Evolutionary conservation across 164 flowering plant species (phyloP).

Genomic region (Litsea cubeba): DNA sequence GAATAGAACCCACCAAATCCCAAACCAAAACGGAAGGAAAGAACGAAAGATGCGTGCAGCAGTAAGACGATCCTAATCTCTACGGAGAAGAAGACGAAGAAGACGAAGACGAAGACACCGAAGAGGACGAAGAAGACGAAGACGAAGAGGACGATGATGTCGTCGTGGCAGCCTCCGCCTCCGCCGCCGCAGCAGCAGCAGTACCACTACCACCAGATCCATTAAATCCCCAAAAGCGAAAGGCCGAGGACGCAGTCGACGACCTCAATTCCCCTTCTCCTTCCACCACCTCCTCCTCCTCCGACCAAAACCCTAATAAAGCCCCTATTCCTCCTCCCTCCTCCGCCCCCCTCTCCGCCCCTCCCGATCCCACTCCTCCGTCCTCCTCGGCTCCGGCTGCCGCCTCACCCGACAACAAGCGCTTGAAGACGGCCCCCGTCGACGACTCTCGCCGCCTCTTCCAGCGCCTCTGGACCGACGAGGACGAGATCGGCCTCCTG

Average conservation of each 20-base stretch:
- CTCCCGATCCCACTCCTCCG: conserved; percentile 10
- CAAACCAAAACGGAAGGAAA: neutral
- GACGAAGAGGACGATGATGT: neutral
- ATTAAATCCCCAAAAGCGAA: neutral
- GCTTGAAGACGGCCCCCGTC: neutral
- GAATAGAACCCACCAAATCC: neutral
- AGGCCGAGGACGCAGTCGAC: conserved; percentile 3
- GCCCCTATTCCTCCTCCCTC: conserved; percentile 3
- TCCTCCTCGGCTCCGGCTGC: conserved; percentile 12
- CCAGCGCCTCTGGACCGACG: conserved; percentile 94
- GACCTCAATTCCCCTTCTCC: conserved; percentile 30
- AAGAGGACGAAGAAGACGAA: conserved; percentile 16
- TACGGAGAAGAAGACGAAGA: conserved; percentile 10
- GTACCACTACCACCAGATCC: neutral
- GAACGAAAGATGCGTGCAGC: neutral
- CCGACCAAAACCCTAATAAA: neutral
- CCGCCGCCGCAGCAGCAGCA: neutral
- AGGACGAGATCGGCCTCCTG: conserved; percentile 88
- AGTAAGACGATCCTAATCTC: conserved; percentile 18
- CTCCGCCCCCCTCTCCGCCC: neutral
- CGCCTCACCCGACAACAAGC: neutral
- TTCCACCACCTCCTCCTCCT: conserved; percentile 8
- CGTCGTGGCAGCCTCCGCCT: neutral
- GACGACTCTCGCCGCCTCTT: conserved; percentile 61
- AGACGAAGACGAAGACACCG: neutral